Conservation (phyloP, 148 eudicot species). For the Chenopodium berlandieri region DNA sequence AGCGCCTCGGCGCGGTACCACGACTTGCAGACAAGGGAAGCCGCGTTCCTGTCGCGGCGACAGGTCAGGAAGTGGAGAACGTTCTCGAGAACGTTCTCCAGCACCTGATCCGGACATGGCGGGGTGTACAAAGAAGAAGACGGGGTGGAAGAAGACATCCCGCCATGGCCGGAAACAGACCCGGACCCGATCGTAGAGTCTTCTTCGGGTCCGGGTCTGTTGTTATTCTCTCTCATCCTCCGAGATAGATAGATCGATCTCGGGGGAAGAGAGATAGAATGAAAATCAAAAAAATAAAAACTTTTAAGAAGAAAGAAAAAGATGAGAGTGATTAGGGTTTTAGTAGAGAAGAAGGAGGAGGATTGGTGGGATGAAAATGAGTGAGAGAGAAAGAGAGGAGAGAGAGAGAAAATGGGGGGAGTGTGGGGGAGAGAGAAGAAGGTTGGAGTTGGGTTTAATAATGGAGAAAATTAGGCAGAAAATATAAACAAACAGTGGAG, state of each 20-base stretch:
- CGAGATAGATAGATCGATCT: constrained; percentile 18
- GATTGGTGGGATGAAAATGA: too few species aligned
- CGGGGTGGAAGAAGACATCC: not conserved
- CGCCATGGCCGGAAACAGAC: constrained; percentile 3
- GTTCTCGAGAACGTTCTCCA: constrained; percentile 77
- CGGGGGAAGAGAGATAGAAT: not conserved
- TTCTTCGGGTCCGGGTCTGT: not conserved
- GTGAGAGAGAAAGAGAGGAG: too few species aligned
- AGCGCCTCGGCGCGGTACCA: constrained; percentile 69
- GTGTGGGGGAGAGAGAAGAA: too few species aligned
- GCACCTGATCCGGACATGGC: constrained; percentile 61
- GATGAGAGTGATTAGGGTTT: not conserved
- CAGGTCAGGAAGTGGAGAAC: constrained; percentile 56
- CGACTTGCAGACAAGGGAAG: constrained; percentile 60
- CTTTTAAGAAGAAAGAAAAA: too few species aligned
- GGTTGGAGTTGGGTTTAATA: not conserved
- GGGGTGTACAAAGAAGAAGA: constrained; percentile 14
- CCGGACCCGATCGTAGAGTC: not conserved
- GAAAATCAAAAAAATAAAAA: not conserved
- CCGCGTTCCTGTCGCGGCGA: constrained; percentile 62
- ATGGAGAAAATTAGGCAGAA: constrained; percentile 1
- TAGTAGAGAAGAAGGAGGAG: not conserved
- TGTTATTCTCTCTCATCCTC: constrained; percentile 26
- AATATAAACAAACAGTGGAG: not conserved
- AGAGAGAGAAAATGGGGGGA: too few species aligned